Evolutionary conservation across 495 filamentous ascomycete genomes (phyloP).

Genomic region (Platismatia glauca): DNA sequence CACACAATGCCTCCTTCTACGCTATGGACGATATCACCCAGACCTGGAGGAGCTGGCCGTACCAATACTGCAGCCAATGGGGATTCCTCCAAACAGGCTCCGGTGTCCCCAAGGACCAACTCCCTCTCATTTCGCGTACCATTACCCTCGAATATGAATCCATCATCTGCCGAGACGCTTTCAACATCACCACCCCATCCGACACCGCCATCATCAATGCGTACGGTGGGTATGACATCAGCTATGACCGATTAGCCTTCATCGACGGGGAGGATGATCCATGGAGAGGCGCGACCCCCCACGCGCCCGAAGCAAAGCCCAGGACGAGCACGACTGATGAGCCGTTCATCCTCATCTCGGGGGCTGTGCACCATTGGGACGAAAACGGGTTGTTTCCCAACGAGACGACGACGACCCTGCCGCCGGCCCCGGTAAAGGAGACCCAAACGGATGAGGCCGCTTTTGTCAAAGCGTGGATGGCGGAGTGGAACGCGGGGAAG

Average conservation of each 20-base stretch:
- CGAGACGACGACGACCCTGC: constrained; percentile 43
- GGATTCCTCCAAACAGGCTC: constrained; percentile 62
- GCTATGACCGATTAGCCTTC: constrained; percentile 55
- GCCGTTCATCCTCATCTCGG: constrained; percentile 55
- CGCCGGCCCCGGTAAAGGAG: constrained; percentile 44
- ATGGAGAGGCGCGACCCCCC: constrained; percentile 58
- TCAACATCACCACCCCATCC: constrained; percentile 51
- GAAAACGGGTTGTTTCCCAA: constrained; percentile 59
- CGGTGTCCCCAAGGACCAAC: constrained; percentile 45
- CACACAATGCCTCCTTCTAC: constrained; percentile 44
- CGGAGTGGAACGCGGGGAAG: constrained; percentile 37
- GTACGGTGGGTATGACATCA: constrained; percentile 58
- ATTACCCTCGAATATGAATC: constrained; percentile 47
- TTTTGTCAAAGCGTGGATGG: constrained; percentile 60
- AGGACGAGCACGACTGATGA: constrained; percentile 46
- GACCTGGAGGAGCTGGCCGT: constrained; percentile 51
- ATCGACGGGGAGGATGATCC: constrained; percentile 63
- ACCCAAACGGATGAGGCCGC: constrained; percentile 45
- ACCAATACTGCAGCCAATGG: constrained; percentile 52
- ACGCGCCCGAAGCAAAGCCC: constrained; percentile 40
- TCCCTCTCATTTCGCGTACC: constrained; percentile 56
- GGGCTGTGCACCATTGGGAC: constrained; percentile 62
- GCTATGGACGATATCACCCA: constrained; percentile 39
- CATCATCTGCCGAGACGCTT: constrained; percentile 47
- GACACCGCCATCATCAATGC: constrained; percentile 53